Base-by-base conservation (phyloP, 2,329 filamentous ascomycete species). In the Colletotrichum sp. region DNA sequence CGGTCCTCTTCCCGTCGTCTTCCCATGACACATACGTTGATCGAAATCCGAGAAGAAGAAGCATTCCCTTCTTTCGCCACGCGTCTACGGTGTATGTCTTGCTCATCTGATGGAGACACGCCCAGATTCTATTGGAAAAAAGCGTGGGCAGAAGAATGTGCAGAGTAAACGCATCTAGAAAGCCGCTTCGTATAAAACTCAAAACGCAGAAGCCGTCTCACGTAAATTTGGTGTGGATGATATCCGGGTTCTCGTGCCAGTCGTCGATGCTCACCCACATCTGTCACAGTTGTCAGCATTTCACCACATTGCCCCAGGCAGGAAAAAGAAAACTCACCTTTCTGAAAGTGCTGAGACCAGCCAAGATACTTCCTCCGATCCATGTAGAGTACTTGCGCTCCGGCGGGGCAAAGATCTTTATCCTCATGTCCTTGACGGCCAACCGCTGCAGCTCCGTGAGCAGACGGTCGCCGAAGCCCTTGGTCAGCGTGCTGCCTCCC, bases 191-290 rank as follows among this genome's bases (percentile, higher is more conserved):
- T 73, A 66, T 64, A 58, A 69, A 58, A 38, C 8, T 18, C 43
- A 66, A 67, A 61, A 21, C 43, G 43, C 30, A 73, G 15, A 56
- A 34, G 38, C 36, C 73, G 34, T 72, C 61, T 86, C 90, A 98
- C 81, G 95, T 96, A 85, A 98, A 98, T 87, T 98, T 98, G 82
- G 95, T 97, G 87, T 98, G 96, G 83, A 99, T 98, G 81, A 99
- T 97, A 83, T 99, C 96, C 21, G 97, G 97, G 83, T 99, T 98
- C 90, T 99, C 97, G 84, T 99, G 97, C 97, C 97, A 99, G 89
- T 99, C 97, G 83, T 98, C 97, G 83, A 98, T 96, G 86, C 96
- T 98, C 82, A 99, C 97, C 96, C 97, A 98, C 97, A 99, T 99
- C 96, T 98, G 83, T 34, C 16, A 28, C 8, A 12, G 18, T 12